Conservation (phyloP, 768 basidiomycete species). For the Gloeostereum incarnatum region DNA sequence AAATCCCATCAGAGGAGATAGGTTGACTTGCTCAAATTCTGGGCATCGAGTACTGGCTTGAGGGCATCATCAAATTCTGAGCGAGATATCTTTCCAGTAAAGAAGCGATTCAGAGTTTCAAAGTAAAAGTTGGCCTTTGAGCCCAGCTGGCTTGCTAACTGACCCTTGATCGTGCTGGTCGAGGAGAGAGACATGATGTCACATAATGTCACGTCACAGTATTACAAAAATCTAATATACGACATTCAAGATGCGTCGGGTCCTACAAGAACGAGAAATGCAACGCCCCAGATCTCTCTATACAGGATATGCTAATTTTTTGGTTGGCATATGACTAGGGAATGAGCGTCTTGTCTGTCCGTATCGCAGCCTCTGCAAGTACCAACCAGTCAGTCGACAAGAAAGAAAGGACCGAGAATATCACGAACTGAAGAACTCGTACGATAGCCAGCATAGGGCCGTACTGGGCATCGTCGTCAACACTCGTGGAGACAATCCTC, state of each 20-base stretch:
- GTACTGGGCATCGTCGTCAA: constrained; percentile 96
- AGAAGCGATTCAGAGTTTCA: constrained; percentile 51
- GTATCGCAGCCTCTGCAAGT: constrained; percentile 54
- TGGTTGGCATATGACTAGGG: too few species aligned
- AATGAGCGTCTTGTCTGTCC: constrained; percentile 38
- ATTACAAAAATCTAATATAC: too few species aligned
- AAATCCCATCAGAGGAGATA: not conserved
- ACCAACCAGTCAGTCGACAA: constrained; percentile 2
- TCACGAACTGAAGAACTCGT: constrained; percentile 97
- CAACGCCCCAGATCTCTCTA: too few species aligned
- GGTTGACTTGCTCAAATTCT: constrained; percentile 40
- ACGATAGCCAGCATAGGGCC: constrained; percentile 94
- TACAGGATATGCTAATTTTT: too few species aligned
- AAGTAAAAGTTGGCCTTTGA: constrained; percentile 54
- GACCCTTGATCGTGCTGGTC: constrained; percentile 62
- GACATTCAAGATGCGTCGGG: too few species aligned
- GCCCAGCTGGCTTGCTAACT: constrained; percentile 55
- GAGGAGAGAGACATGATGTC: constrained; percentile 68
- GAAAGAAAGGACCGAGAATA: constrained; percentile 1
- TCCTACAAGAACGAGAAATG: too few species aligned
- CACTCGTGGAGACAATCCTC: constrained; percentile 87
- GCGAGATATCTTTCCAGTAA: constrained; percentile 60
- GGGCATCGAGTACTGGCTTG: constrained; percentile 49
- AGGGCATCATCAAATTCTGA: constrained; percentile 69
- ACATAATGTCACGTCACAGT: too few species aligned